Evolutionary conservation across 1,139 yeast species (phyloP).

Genomic region (Yamadazyma kanchanaburiensis): DNA sequence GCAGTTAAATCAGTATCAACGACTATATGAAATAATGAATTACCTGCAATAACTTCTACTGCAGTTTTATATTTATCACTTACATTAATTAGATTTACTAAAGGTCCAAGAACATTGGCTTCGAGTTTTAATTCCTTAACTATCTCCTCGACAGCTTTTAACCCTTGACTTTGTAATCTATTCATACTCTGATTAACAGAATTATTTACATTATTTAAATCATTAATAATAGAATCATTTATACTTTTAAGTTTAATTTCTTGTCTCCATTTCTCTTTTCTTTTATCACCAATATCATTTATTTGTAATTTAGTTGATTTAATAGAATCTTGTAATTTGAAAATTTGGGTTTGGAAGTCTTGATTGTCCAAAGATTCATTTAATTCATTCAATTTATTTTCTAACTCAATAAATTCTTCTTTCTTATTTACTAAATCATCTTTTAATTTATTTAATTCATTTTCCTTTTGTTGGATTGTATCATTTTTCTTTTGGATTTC

Average conservation of each 20-base stretch:
- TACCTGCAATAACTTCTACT: constrained; percentile 87
- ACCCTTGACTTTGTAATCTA: constrained; percentile 65
- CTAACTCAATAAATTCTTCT: constrained; percentile 17
- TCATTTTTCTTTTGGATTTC: constrained; percentile 23
- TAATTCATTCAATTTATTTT: constrained; percentile 41
- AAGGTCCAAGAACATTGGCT: constrained; percentile 71
- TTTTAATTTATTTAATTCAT: constrained; percentile 19
- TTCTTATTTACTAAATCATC: constrained; percentile 18
- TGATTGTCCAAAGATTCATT: constrained; percentile 19
- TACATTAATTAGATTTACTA: constrained; percentile 79
- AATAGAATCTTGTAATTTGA: no score
- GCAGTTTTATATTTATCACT: constrained; percentile 83
- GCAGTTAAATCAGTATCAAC: constrained; percentile 91
- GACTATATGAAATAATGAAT: constrained; percentile 79
- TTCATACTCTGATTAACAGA: constrained; percentile 71
- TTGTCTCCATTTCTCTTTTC: constrained; percentile 77
- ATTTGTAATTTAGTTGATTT: constrained; percentile 43
- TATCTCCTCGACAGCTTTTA: constrained; percentile 63
- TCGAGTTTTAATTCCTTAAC: constrained; percentile 51
- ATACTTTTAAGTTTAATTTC: constrained; percentile 63
- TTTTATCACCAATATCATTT: constrained; percentile 54
- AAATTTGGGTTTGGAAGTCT: constrained; percentile 32
- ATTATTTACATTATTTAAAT: constrained; percentile 56
- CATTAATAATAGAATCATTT: constrained; percentile 52
- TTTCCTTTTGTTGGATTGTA: constrained; percentile 16